Evolutionary conservation across 352 stramenopile species (phyloP).

Genomic region (Globisporangium heterothallicum): DNA sequence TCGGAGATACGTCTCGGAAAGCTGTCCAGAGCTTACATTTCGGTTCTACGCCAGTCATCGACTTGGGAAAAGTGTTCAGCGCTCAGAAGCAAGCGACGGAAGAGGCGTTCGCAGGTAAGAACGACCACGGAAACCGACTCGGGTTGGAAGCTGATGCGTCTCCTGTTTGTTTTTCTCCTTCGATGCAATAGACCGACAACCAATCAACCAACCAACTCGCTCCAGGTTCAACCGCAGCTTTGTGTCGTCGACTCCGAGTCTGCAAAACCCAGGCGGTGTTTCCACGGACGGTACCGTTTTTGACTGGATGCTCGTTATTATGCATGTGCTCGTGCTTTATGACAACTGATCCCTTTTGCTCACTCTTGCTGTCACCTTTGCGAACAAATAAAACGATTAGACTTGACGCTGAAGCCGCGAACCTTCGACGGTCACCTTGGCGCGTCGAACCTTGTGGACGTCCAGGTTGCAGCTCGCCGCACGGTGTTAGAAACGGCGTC

Average conservation of each 20-base stretch:
- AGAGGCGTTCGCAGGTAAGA: constrained; percentile 8
- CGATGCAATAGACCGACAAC: constrained; percentile 30
- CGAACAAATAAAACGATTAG: too few relatives aligned
- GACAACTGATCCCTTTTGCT: constrained; percentile 25
- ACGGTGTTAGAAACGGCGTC: constrained; percentile 20
- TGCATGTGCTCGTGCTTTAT: constrained; percentile 74
- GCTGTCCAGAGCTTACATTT: constrained; percentile 48
- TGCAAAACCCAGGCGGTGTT: constrained; percentile 16
- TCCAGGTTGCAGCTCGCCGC: constrained; percentile 18
- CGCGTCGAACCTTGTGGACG: constrained; percentile 14
- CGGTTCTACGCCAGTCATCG: constrained; percentile 22
- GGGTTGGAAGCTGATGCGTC: too few relatives aligned
- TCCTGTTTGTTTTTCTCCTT: constrained; percentile 5
- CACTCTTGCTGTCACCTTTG: neutral
- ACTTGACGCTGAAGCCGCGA: constrained; percentile 39
- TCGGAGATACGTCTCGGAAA: constrained; percentile 17
- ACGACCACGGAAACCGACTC: too few relatives aligned
- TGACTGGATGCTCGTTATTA: too few relatives aligned
- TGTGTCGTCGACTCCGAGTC: constrained; percentile 21
- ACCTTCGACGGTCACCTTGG: constrained; percentile 17
- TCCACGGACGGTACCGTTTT: constrained; percentile 32
- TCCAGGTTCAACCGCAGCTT: constrained; percentile 51
- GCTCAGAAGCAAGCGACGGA: constrained; percentile 1
- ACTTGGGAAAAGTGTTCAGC: constrained; percentile 7
- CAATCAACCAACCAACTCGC: constrained; percentile 38